Base-by-base conservation (phyloP, 2,329 filamentous ascomycete genomes). In the Pseudogymnoascus destructans region DNA sequence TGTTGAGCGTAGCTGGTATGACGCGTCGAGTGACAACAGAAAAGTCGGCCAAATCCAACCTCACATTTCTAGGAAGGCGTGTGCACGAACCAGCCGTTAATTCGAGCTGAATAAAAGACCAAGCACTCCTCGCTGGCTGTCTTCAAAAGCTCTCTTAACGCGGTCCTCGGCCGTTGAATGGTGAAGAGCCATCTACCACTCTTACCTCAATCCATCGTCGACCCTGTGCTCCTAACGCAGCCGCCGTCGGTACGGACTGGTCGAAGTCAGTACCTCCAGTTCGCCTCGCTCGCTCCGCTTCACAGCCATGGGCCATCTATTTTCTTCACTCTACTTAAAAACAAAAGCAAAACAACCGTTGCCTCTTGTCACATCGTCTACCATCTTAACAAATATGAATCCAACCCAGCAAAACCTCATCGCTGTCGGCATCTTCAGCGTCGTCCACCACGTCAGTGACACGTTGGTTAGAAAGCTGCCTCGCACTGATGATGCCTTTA, bases 391-490 rank as follows among this genome's bases (percentile, higher is more conserved):
- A 54, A 54, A 54, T 23, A 33, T 33, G 11, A 33, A 33, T 33
- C 46, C 46, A 19, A 54, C 17, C 13, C 46, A 54, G 46, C 46
- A 54, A 54, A 54, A 55, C 23, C 49, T 55, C 49, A 55, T 55
- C 21, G 49, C 23, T 30, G 15, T 19, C 9, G 23, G 49, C 49
- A 30, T 55, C 23, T 55, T 55, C 32, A 19, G 23, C 23, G 23
- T 30, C n/a, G 49, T 55, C 23, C 23, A 55, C 13, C 21, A 33
- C 23, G n/a, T 55, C 49, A 11, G 49, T 15, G 23, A 30, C 11
- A 30, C 10, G 8, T 30, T n/a, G 11, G 49, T 55, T 30, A 30
- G 49, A 30, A 55, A 55, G 49, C 17, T 25, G 4, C 49, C 49
- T 55, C n/a, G 46, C 9, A 19, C 21, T 32, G 21, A 32, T 33